These are phyloP conservation scores for Pythium coloratum DNA, from an alignment of 352 stramenopile genomes.

Conservation along the genomic window DNA sequence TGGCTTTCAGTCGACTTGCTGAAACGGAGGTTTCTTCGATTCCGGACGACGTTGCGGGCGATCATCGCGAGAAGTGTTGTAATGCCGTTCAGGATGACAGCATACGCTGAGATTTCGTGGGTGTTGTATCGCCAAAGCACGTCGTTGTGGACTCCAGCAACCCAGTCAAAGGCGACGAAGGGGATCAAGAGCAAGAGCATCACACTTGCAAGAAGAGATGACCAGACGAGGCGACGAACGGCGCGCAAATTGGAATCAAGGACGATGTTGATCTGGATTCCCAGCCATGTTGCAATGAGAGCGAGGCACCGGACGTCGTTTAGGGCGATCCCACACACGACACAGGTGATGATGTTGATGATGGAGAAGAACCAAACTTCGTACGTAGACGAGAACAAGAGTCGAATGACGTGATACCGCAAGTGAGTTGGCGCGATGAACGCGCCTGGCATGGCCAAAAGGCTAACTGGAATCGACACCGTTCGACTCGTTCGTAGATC, in stretches of 20 bases:
- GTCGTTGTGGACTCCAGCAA: constrained; percentile 3
- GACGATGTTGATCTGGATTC: constrained; percentile 11
- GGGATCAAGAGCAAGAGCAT: neutral
- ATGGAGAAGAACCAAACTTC: constrained; percentile 15
- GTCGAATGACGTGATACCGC: constrained; percentile 7
- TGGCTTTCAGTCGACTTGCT: neutral
- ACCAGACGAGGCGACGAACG: neutral
- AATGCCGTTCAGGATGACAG: constrained; percentile 10
- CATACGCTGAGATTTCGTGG: constrained; percentile 1
- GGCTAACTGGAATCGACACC: neutral
- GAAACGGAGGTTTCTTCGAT: neutral
- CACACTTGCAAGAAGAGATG: neutral
- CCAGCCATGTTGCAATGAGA: neutral
- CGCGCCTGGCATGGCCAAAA: neutral
- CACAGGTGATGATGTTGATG: neutral
- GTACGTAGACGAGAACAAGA: neutral
- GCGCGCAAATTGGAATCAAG: constrained; percentile 9
- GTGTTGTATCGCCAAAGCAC: constrained; percentile 6
- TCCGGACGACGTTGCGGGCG: constrained; percentile 5
- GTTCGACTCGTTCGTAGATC: neutral
- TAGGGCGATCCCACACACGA: neutral
- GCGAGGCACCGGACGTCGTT: constrained; percentile 2
- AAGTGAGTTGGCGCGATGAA: neutral
- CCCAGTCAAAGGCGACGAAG: constrained; percentile 4
- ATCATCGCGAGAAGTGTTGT: constrained; percentile 6